Evolutionary conservation across 768 basidiomycete species (phyloP).

Genomic region (Leccinellum rugosiceps): DNA sequence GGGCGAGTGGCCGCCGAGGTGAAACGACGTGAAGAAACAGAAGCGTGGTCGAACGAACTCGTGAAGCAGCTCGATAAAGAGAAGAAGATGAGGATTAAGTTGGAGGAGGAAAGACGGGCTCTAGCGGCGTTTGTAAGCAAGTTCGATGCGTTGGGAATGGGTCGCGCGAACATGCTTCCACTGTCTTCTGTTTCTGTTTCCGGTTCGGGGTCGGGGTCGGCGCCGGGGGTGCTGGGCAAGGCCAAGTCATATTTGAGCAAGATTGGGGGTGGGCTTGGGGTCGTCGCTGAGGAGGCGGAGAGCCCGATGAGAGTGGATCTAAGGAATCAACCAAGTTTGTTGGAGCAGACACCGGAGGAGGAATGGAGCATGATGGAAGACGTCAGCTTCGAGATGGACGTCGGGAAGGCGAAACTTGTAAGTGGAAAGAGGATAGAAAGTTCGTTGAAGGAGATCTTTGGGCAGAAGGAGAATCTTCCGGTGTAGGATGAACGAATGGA

Average conservation of each 20-base stretch:
- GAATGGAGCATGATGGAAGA: slow-evolving; percentile 47
- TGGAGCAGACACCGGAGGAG: slow-evolving; percentile 61
- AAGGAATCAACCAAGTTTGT: slow-evolving; percentile 45
- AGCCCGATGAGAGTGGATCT: slow-evolving; percentile 54
- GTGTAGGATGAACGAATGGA: slow-evolving; percentile 6
- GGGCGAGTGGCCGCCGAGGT: slow-evolving; percentile 57
- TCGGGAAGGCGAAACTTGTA: slow-evolving; percentile 17
- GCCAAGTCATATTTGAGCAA: slow-evolving; percentile 50
- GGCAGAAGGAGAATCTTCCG: slow-evolving; percentile 27
- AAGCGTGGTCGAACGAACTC: slow-evolving; percentile 70
- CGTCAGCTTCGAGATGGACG: slow-evolving; percentile 50
- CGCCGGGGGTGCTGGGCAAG: slow-evolving; percentile 30
- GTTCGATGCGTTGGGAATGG: slow-evolving; percentile 71
- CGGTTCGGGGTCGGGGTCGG: background rate
- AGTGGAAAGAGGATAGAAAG: slow-evolving; percentile 34
- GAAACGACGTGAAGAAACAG: slow-evolving; percentile 61
- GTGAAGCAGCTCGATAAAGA: slow-evolving; percentile 77
- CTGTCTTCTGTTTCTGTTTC: slow-evolving; percentile 21
- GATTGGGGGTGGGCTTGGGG: slow-evolving; percentile 20
- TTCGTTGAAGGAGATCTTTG: slow-evolving; percentile 26
- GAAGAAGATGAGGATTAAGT: slow-evolving; percentile 61
- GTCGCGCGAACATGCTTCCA: slow-evolving; percentile 33
- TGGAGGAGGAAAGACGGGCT: slow-evolving; percentile 77
- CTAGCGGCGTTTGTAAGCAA: slow-evolving; percentile 78
- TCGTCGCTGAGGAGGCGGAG: slow-evolving; percentile 33